Percentiles rank a stretch among this genome's conserved stretches.
These are phyloP conservation scores for Hirschioporus abietinus DNA, from an alignment of 768 basidiomycete genomes.

Conservation along the genomic window DNA sequence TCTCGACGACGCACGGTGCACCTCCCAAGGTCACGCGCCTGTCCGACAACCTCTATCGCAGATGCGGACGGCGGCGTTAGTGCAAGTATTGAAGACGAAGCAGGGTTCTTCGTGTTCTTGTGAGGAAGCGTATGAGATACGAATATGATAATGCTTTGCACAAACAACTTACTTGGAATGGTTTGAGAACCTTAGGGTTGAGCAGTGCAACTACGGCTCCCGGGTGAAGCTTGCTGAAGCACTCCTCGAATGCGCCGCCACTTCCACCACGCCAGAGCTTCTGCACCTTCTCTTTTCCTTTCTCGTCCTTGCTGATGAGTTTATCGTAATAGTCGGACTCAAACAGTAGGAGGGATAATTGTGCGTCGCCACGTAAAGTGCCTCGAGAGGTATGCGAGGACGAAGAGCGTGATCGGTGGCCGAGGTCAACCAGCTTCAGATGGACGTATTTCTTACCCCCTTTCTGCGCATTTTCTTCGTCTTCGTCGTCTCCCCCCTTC, in stretches of 20 bases:
- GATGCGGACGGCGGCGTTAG: constrained; percentile 79
- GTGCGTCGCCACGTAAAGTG: constrained; percentile 74
- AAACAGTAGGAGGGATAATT: constrained; percentile 79
- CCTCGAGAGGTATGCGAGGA: constrained; percentile 51
- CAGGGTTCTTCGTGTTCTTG: constrained; percentile 53
- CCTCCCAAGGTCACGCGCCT: constrained; percentile 81
- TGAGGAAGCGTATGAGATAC: constrained; percentile 2
- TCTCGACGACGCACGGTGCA: constrained; percentile 76
- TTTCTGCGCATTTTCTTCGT: constrained; percentile 29
- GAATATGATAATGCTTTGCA: background rate
- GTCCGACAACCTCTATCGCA: constrained; percentile 80
- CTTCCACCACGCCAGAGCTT: constrained; percentile 62
- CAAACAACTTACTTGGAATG: constrained; percentile 59
- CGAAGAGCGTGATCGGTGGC: constrained; percentile 48
- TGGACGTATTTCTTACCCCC: constrained; percentile 80
- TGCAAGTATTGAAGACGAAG: constrained; percentile 75
- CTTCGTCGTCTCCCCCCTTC: constrained; percentile 31
- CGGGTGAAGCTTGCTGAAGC: constrained; percentile 74
- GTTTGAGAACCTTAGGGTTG: constrained; percentile 83
- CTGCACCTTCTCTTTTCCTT: constrained; percentile 48
- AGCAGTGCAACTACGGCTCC: constrained; percentile 89
- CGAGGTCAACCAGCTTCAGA: constrained; percentile 80
- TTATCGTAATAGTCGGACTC: constrained; percentile 74
- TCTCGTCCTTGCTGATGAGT: constrained; percentile 45
- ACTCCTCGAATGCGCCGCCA: constrained; percentile 82